Evolutionary conservation across 768 basidiomycete genomes (phyloP), one percentile per base, ranked within the genome.

Genomic region (Boletus huronensis): DNA sequence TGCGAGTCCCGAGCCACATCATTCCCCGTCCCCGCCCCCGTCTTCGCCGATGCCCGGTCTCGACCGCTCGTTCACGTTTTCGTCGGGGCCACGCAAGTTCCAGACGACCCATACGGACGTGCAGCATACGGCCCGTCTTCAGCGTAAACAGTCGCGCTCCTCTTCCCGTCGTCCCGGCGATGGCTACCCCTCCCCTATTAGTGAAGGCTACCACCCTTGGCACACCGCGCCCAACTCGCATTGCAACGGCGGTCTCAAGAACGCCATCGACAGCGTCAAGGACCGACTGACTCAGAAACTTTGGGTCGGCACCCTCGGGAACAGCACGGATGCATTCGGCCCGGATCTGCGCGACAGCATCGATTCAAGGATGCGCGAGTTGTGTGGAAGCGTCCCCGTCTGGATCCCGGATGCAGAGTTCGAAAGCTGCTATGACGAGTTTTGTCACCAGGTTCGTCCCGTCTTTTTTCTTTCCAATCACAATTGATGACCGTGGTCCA

Each of bases 351-450:
- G 82, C 50, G 68, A 70, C 23, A 80, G 78, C 31, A 78, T 91
- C 58, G 82, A 90, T 58, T 60, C 66, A 29, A 72, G 80, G 62
- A 72, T 82, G 69, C 61, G 58, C 44, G 70, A 77, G 23, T 59
- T 76, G 53, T 69, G 70, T 32, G 68, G 74, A 5, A 77, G 74
- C 52, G 58, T 79, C 3, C 77, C 88, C 0, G 87, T 93, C 19
- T 93, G 90, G 91, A 86, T 93, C 51, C 85, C 87, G 0, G 87
- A 90, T 63, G 77, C 79, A 2, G 90, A 90, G 63, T 92, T 93
- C 58, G 78, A 83, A 55, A 82, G 82, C 47, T 86, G 82, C 64
- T 93, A 93, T 59, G 90, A 92, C 67, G 86, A 88, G 60, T 93
- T 91, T 68, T 93, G 90, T 64, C 91, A 93, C 60, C 89, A 90